Conservation (phyloP, 345 rosid genomes). For the Pistacia atlantica region DNA sequence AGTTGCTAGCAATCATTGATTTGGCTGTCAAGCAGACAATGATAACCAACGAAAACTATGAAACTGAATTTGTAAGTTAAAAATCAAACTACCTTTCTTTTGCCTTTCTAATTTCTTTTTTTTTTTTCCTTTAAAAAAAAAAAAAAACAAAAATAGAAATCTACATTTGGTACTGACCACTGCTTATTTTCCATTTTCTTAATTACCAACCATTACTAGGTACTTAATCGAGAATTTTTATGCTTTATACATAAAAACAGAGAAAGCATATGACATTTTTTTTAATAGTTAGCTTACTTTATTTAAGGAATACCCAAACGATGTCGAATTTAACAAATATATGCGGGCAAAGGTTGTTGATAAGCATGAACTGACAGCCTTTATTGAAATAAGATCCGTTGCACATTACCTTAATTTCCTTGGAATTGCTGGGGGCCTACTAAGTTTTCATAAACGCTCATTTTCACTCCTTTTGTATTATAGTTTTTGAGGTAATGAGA, state of each 20-base stretch:
- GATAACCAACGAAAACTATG: constrained; percentile 54
- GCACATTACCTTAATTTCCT: neutral
- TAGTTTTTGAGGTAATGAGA: neutral
- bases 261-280: neutral
- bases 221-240: neutral
- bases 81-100: neutral
- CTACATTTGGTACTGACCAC: neutral
- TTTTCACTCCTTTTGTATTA: neutral
- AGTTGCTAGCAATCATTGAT: constrained; percentile 69
- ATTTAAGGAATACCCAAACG: neutral
- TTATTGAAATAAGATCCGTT: neutral
- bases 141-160: neutral
- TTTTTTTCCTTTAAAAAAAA: neutral
- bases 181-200: constrained; percentile 14
- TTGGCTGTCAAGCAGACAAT: constrained; percentile 65
- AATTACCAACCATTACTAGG: neutral
- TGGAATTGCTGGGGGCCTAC: neutral
- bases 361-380: constrained; percentile 5
- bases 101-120: neutral
- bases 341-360: neutral
- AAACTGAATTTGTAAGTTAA: constrained; percentile 75
- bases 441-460: neutral
- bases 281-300: neutral
- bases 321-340: neutral
- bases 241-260: neutral